Evolutionary conservation across 352 stramenopile species (phyloP), one percentile per base, ranked within the genome.

Genomic region (Pythium aristosporum): DNA sequence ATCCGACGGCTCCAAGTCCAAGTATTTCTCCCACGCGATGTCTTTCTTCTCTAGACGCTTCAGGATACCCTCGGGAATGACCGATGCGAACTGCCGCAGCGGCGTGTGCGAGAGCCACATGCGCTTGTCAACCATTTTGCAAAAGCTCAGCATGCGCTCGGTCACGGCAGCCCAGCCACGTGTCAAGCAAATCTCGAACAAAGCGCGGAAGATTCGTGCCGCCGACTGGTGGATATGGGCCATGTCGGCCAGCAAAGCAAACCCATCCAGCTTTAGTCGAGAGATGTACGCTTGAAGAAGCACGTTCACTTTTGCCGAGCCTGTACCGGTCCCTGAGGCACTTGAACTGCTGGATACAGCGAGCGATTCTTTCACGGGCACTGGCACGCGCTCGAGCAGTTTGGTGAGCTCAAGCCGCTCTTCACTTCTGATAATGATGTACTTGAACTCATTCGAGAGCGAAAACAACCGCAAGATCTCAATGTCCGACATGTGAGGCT

Each of bases 401-500:
- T 99, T 99, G 8, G 86, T 82, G 25, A 99, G 81, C 75, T 99
- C 98, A 34, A 99, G 73, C 63, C 99, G 99, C 80, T 99, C 98
- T 73, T 99, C 98, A 12, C 97, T 94, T 7, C 98, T 88, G 11
- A 99, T 96, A 39, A 97, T 97, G 37, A 99, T 97, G 71, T 99
- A 97, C 65, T 95, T 92, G 79, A 99, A 99, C 79, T 99, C 98
- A 64, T 97, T 96, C 57, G 96, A 99, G 49, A 99, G 87, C 37
- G 94, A 98, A 67, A 99, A 99, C 10, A 99, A 71, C n/a, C 97
- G 86, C 56, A 99, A 87, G 28, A 99, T 89, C 67, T 99, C 98
- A 78, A 99, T 99, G 68, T 99, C 97, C n/a, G 94, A 98, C 97
- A 99, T 99, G 65, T 97, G 97, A 3, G 97, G 97, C 71, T 98